These are phyloP conservation scores for Miscanthus lutarioriparius DNA, from an alignment of 176 grass and related monocot species.

Conservation along the genomic window DNA sequence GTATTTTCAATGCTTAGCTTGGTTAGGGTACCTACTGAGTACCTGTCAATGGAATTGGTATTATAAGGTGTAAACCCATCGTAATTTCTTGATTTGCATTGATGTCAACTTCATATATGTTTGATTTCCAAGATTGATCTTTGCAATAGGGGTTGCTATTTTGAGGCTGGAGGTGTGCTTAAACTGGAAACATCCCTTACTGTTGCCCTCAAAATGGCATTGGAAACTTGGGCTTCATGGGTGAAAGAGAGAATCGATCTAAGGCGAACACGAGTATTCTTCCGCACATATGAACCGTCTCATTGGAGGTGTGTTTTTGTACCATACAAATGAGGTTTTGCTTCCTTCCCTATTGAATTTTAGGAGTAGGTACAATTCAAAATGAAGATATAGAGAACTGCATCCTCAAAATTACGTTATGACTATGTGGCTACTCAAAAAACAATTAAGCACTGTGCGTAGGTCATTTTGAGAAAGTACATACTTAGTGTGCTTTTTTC, in stretches of 20 bases:
- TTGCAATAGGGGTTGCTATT: conserved; percentile 92
- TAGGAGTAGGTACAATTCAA: neutral
- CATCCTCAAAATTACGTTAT: neutral
- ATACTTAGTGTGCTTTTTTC: neutral
- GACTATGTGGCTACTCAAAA: neutral
- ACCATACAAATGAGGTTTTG: neutral
- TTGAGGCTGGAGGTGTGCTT: conserved; percentile 71
- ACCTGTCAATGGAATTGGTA: neutral
- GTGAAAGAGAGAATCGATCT: conserved; percentile 68
- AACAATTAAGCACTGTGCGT: neutral
- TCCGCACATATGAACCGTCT: conserved; percentile 92
- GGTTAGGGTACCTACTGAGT: neutral
- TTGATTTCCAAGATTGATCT: conserved; percentile 19
- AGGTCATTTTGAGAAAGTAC: neutral
- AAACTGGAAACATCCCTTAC: conserved; percentile 86
- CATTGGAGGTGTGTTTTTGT: conserved; percentile 83
- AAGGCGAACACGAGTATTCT: conserved; percentile 74
- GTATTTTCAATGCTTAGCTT: neutral
- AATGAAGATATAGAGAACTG: neutral
- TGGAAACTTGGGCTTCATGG: conserved; percentile 93
- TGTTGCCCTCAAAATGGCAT: conserved; percentile 83
- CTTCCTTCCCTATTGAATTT: neutral
- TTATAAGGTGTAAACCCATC: neutral
- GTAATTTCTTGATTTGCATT: neutral
- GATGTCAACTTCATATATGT: neutral